phyloP scores from a whole-genome alignment of 78 protist genomes.

The Emiliania huxleyi region DNA sequence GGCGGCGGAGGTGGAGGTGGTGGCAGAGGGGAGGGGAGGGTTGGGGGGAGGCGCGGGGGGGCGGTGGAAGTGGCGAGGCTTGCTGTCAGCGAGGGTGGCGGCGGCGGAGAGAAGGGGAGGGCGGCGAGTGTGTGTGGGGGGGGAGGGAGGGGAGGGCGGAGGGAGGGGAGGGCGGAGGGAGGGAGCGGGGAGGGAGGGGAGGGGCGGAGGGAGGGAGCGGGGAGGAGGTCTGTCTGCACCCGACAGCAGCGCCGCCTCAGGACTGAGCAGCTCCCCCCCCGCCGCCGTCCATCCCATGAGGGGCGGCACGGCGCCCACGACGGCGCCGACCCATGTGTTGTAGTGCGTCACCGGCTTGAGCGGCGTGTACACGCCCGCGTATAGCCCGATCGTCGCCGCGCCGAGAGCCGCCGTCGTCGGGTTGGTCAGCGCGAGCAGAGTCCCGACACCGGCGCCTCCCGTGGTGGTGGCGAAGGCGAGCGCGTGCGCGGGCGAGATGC shows the following conservation, averaged over 20 bases:
- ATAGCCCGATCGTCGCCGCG: conserved; percentile 69
- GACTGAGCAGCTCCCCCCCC: conserved; percentile 7
- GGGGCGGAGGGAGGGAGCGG: too few relatives aligned
- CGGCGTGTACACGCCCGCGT: conserved; percentile 84
- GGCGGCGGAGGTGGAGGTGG: too few relatives aligned
- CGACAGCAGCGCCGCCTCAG: not conserved
- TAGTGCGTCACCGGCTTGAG: conserved; percentile 62
- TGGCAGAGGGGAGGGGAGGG: too few relatives aligned
- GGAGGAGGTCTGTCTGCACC: too few relatives aligned
- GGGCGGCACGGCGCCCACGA: conserved; percentile 95
- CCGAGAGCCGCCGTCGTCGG: conserved; percentile 76
- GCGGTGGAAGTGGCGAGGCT: too few relatives aligned
- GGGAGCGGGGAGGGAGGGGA: too few relatives aligned
- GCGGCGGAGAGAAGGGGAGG: too few relatives aligned
- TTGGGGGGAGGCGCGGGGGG: too few relatives aligned
- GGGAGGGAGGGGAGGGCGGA: too few relatives aligned
- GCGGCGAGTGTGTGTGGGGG: too few relatives aligned
- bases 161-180: too few relatives aligned
- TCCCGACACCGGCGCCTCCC: conserved; percentile 28
- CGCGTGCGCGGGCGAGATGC: conserved; percentile 29
- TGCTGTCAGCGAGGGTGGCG: too few relatives aligned
- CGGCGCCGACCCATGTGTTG: conserved; percentile 91
- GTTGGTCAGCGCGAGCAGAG: conserved; percentile 27
- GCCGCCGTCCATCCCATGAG: conserved; percentile 82
- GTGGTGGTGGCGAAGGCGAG: not conserved